Evolutionary conservation across 2,329 filamentous ascomycete species (phyloP).

Genomic region (Trichothecium sympodiale): DNA sequence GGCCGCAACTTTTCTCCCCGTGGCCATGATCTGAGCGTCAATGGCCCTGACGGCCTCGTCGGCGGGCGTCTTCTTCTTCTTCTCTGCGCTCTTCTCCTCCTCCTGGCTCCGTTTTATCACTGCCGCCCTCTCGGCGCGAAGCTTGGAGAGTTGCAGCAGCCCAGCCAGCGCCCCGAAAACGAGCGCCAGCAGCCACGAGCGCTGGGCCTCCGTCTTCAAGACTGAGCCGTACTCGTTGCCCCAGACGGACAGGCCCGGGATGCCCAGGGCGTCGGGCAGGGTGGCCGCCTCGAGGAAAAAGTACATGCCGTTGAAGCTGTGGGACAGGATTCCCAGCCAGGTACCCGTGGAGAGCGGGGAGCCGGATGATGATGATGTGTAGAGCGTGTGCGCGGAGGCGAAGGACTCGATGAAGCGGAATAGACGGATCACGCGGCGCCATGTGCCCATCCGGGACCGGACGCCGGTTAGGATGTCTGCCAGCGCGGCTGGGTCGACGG

Average conservation of each 20-base stretch:
- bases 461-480: slow-evolving; percentile 31
- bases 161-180: too few species aligned
- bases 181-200: slow-evolving; percentile 59
- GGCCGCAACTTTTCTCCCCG: slow-evolving; percentile 38
- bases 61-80: slow-evolving; percentile 6
- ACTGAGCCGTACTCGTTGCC: slow-evolving; percentile 31
- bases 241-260: slow-evolving; percentile 39
- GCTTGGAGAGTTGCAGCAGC: too few species aligned
- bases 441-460: too few species aligned
- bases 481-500: slow-evolving; percentile 13
- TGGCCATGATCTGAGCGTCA: slow-evolving; percentile 14
- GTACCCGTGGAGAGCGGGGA: slow-evolving; percentile 2
- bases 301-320: slow-evolving; percentile 61
- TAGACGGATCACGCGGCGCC: slow-evolving; percentile 53
- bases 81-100: slow-evolving; percentile 1
- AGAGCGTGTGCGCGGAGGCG: slow-evolving; percentile 9
- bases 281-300: slow-evolving; percentile 57
- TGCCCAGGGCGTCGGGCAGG: slow-evolving; percentile 39
- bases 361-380: neutral
- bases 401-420: slow-evolving; percentile 58
- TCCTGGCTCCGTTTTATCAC: too few species aligned
- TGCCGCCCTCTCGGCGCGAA: too few species aligned
- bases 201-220: slow-evolving; percentile 49
- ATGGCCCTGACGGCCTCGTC: slow-evolving; percentile 9
- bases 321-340: slow-evolving; percentile 25